phyloP scores from a whole-genome alignment of 164 flowering plant species.

The Umbilicus rupestris region DNA sequence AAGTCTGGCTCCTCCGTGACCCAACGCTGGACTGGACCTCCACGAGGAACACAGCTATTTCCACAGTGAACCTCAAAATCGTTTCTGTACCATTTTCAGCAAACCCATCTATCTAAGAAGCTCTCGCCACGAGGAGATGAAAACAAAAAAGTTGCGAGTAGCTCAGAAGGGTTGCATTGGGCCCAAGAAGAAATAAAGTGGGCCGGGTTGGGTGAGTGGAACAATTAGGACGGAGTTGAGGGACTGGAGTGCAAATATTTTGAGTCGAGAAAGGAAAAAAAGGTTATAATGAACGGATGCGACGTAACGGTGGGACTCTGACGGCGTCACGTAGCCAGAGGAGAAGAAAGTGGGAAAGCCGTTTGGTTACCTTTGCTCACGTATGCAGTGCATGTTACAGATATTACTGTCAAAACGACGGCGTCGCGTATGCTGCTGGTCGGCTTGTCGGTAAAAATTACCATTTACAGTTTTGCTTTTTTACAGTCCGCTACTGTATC shows the following conservation, averaged over 20 bases:
- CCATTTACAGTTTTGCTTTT: background rate
- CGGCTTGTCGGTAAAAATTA: background rate
- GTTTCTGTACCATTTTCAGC: too few species aligned
- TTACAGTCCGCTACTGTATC: too few species aligned
- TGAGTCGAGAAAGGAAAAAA: background rate
- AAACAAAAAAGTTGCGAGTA: too few species aligned
- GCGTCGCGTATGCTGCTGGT: background rate
- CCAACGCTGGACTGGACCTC: too few species aligned
- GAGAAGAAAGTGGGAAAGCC: background rate
- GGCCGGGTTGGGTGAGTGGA: background rate
- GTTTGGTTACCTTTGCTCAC: background rate
- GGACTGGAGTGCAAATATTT: too few species aligned
- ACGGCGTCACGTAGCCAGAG: background rate
- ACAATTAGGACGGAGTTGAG: background rate
- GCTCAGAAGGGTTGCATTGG: too few species aligned
- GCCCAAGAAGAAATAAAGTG: too few species aligned
- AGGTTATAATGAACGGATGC: background rate
- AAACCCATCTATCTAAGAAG: too few species aligned
- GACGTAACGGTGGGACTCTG: slow-evolving; percentile 1
- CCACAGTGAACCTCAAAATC: too few species aligned
- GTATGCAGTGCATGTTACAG: background rate
- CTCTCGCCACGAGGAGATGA: too few species aligned
- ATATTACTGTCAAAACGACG: background rate
- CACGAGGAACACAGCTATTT: too few species aligned
- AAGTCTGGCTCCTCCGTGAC: too few species aligned